A percentile compares a stretch with the other conserved stretches of the same genome.
These are phyloP conservation scores for Quercus dentata DNA, from an alignment of 306 rosid genomes.

Conservation along the genomic window DNA sequence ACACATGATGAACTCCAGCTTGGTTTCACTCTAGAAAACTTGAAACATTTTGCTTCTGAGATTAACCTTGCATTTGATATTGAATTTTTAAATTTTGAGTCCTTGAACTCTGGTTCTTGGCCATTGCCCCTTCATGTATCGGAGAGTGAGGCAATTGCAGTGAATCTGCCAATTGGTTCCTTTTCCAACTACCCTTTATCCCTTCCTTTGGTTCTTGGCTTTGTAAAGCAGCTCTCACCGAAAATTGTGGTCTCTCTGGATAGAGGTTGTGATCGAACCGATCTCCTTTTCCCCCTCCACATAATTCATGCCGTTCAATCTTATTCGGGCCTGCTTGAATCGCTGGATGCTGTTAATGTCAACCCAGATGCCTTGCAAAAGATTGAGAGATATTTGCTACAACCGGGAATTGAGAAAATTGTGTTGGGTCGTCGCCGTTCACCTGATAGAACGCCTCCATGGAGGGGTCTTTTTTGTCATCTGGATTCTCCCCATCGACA, in stretches of 20 bases:
- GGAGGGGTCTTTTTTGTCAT: conserved; percentile 52
- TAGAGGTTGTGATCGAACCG: conserved; percentile 60
- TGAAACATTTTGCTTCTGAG: conserved; percentile 68
- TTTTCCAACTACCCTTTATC: conserved; percentile 43
- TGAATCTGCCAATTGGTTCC: conserved; percentile 59
- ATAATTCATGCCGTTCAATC: conserved; percentile 49
- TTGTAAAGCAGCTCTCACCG: conserved; percentile 71
- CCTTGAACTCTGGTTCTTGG: conserved; percentile 61
- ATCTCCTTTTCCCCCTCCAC: conserved; percentile 59
- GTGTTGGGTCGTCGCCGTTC: conserved; percentile 41
- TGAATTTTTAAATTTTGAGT: conserved; percentile 52
- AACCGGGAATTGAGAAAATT: conserved; percentile 72
- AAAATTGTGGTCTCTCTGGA: conserved; percentile 71
- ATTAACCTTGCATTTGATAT: conserved; percentile 68
- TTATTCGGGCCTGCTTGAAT: conserved; percentile 61
- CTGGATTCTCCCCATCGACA: conserved; percentile 73
- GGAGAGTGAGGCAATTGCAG: conserved; percentile 65
- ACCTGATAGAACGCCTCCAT: conserved; percentile 47
- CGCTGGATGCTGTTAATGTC: conserved; percentile 69
- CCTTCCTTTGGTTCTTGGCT: conserved; percentile 58
- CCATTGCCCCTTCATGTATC: conserved; percentile 44
- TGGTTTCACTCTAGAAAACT: conserved; percentile 68
- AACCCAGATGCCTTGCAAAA: conserved; percentile 60
- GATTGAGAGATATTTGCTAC: conserved; percentile 70
- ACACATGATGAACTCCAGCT: conserved; percentile 63